Evolutionary conservation across 2,329 filamentous ascomycete genomes (phyloP), one percentile per base, ranked within the genome.

Genomic region (Biscogniauxia mediterranea): DNA sequence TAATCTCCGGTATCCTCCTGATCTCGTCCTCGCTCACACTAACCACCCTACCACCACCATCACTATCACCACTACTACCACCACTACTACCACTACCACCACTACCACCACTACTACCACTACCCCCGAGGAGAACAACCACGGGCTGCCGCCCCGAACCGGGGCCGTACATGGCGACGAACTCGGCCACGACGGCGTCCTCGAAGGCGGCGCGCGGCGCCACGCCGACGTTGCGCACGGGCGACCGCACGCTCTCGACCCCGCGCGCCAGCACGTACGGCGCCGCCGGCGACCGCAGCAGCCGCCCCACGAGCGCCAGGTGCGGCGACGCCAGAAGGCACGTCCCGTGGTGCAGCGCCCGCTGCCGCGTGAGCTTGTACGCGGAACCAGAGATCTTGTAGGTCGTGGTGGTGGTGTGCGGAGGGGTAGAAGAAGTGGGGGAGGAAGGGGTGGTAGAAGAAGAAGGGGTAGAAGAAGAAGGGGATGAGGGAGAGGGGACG

Each of bases 381-480:
- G 95, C 95, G 0, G 93, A 97, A 1, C 95, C 95, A 0, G 93
- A 97, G 11, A 98, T 84, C 75, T 99, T 99, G 72, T 89, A 85
- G 1, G 83, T 81, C 28, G n/a, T n/a, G n/a, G n/a, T n/a, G n/a
- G n/a, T n/a, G n/a, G n/a, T 20, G 42, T 9, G 28, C 11, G 28
- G 7, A 13, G 28, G 7, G 7, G 28, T 2, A 32, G 28, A 9
- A 9, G 28, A 32, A 32, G 28, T 1, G 11, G n/a, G n/a, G n/a
- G n/a, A n/a, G n/a, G n/a, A n/a, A 4, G 26, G 26, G 26, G 49
- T 17, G 7, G 49, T 17, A 20, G n/a, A 51, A n/a, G 49, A 19
- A 5, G 49, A 51, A 21, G 19, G 19, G 19, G 50, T 23, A 17
- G 15, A n/a, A n/a, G 51, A 49, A 2, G 56, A 19, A 11, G 61